Evolutionary conservation across 129 eudicot genomes (phyloP), one percentile per base, ranked within the genome.

Genomic region (Saussurea involucrata): DNA sequence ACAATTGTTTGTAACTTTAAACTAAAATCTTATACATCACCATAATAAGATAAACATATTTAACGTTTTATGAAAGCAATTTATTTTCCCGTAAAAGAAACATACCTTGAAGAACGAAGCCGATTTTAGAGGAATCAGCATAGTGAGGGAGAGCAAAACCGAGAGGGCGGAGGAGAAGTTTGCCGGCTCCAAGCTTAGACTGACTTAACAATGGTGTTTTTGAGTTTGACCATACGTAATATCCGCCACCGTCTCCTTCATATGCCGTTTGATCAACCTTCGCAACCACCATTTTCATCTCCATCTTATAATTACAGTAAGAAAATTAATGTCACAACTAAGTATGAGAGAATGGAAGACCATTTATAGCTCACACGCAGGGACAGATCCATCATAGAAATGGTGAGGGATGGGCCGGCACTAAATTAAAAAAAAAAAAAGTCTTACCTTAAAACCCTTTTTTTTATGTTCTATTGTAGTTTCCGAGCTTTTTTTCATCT

Each of bases 111-210:
- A 75, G 57, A 76, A 90, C 85, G 6, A 74, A 82, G 20, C 85
- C 93, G 11, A 90, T 74, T 79, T 90, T 90, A 69, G 71, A 8
- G 24, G 91, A 80, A 72, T 86, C 93, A 6, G 86, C 82, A 67
- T 80, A 84, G 78, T 85, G 85, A 40, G 96, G 96, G 55, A 86
- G 75, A 78, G 89, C 89, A 61, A 90, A 88, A 67, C 93, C 93
- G 61, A 66, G 74, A 42, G 90, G 88, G 24, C 61, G 89, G 37
- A 90, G 81, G 33, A 83, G 72, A 69, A 90, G 83, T 61, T 75
- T 84, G 10, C 88, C 88, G 0, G 88, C 93, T 17, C 89, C 93
- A 21, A 90, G 68, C 55, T 86, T 86, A 11, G 58, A 63, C 9
- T 88, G 81, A 1, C 44, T 69, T 21, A 90, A 68, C 76, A 82